Percentiles rank a stretch among this genome's conserved stretches.
These are phyloP conservation scores for Ophiocordyceps unilateralis DNA, from an alignment of 2,329 filamentous ascomycete species.

Conservation along the genomic window DNA sequence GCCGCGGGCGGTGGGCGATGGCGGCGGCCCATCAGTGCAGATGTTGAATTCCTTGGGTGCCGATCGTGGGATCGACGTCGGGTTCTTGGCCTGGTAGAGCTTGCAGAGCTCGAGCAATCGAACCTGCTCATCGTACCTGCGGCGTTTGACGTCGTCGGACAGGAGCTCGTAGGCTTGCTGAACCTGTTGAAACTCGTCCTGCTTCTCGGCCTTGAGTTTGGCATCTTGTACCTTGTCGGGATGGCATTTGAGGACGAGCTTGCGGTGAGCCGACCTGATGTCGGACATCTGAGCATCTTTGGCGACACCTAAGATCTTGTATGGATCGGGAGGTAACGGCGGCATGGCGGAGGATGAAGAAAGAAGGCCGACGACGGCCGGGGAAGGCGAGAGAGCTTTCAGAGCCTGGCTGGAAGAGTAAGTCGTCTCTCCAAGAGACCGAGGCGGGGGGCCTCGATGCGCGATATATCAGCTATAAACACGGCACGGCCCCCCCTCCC, in stretches of 20 bases:
- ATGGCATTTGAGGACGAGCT: constrained; percentile 75
- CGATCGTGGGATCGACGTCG: constrained; percentile 25
- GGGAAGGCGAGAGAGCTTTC: no score
- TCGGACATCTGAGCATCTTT: constrained; percentile 52
- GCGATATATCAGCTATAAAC: neutral
- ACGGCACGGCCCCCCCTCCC: neutral
- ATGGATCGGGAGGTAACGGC: constrained; percentile 54
- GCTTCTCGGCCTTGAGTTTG: constrained; percentile 57
- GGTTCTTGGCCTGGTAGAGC: constrained; percentile 25
- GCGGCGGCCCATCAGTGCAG: constrained; percentile 28
- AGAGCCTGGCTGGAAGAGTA: neutral
- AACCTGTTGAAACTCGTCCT: constrained; percentile 79
- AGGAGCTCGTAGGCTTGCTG: constrained; percentile 88
- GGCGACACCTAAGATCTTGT: constrained; percentile 56
- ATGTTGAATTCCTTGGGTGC: constrained; percentile 27
- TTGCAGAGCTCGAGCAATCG: constrained; percentile 48
- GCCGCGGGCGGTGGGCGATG: neutral
- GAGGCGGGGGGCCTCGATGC: neutral
- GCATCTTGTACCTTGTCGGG: constrained; percentile 81
- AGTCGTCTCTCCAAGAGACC: neutral
- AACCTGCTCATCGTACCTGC: constrained; percentile 62
- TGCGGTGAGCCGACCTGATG: constrained; percentile 68
- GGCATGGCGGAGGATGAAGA: constrained; percentile 17
- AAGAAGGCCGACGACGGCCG: neutral
- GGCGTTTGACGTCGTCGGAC: constrained; percentile 54